phyloP scores from a whole-genome alignment of 1,284 basidiomycete species.

The Athelia sp. region DNA sequence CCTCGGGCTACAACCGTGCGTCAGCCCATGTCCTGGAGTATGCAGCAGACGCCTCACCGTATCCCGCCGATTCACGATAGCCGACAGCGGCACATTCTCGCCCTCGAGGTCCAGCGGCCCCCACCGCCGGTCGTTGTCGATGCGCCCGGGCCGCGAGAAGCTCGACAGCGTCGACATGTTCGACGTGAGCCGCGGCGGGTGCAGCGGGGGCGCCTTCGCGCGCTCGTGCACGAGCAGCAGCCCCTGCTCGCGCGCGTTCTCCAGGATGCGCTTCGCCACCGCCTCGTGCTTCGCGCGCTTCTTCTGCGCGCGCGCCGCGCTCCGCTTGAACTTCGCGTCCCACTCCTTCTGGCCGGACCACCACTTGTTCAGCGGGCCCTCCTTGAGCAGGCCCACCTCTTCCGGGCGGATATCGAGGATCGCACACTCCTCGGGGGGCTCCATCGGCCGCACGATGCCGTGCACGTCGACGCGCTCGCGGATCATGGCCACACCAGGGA shows the following conservation, averaged over 20 bases:
- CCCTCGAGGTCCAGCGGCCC: conserved; percentile 54
- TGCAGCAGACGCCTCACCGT: conserved; percentile 29
- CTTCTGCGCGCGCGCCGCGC: conserved; percentile 35
- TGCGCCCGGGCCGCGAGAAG: conserved; percentile 14
- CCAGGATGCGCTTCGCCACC: conserved; percentile 36
- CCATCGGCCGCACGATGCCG: conserved; percentile 67
- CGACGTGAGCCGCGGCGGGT: background rate
- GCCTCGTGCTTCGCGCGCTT: conserved; percentile 33
- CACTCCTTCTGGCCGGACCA: conserved; percentile 51
- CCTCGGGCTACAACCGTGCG: conserved; percentile 38
- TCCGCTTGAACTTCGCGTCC: conserved; percentile 45
- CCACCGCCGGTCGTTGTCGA: conserved; percentile 41
- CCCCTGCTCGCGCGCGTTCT: conserved; percentile 43
- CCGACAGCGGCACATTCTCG: conserved; percentile 57
- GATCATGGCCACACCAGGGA: conserved; percentile 42
- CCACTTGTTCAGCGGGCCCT: conserved; percentile 55
- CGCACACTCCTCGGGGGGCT: conserved; percentile 52
- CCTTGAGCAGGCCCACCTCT: conserved; percentile 67
- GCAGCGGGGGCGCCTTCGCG: background rate
- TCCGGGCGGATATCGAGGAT: conserved; percentile 52
- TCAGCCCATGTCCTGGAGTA: background rate
- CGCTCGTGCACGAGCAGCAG: conserved; percentile 24
- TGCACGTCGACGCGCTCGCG: conserved; percentile 74
- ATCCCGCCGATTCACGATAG: conserved; percentile 58
- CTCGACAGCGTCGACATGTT: background rate